A percentile compares a stretch with the other conserved stretches of the same genome.
Evolutionary conservation across 441 rosid genomes (phyloP).

Genomic region (Bocquillonia castaneifolia): DNA sequence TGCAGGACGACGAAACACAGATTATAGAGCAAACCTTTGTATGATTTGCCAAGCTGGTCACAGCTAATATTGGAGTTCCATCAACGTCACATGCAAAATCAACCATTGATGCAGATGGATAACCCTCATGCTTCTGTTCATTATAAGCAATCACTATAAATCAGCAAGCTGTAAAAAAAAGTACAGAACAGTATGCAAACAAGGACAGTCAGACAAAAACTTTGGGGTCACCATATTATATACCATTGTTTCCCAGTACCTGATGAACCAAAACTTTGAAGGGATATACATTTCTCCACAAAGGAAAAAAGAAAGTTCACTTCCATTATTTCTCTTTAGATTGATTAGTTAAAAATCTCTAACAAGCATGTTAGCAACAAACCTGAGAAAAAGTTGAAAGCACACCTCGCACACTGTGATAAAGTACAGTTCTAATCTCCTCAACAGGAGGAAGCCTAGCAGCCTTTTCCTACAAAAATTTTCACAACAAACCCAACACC

Average conservation of each 20-base stretch:
- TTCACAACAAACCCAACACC: constrained; percentile 6
- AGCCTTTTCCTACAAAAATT: constrained; percentile 59
- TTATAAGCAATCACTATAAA: constrained; percentile 11
- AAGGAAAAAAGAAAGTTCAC: background rate
- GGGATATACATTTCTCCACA: background rate
- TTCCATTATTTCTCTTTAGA: background rate
- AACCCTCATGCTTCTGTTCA: constrained; percentile 59
- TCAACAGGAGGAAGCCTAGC: constrained; percentile 75
- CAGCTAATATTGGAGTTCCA: constrained; percentile 78
- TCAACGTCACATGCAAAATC: constrained; percentile 82
- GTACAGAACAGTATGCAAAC: background rate
- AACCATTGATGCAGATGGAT: constrained; percentile 86
- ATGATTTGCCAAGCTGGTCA: constrained; percentile 81
- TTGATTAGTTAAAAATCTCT: background rate
- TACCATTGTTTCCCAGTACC: background rate
- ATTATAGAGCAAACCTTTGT: constrained; percentile 48
- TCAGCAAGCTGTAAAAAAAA: background rate
- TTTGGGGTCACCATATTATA: background rate
- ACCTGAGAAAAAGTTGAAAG: constrained; percentile 88
- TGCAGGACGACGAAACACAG: constrained; percentile 5
- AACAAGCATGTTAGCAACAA: constrained; percentile 14
- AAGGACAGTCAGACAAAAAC: background rate
- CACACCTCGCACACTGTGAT: constrained; percentile 54
- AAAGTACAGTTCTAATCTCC: constrained; percentile 65
- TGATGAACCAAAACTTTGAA: background rate